A percentile compares a stretch with the other conserved stretches of the same genome.
phyloP scores from a whole-genome alignment of 2,329 filamentous ascomycete genomes.

The Hypomyces rosellus region DNA sequence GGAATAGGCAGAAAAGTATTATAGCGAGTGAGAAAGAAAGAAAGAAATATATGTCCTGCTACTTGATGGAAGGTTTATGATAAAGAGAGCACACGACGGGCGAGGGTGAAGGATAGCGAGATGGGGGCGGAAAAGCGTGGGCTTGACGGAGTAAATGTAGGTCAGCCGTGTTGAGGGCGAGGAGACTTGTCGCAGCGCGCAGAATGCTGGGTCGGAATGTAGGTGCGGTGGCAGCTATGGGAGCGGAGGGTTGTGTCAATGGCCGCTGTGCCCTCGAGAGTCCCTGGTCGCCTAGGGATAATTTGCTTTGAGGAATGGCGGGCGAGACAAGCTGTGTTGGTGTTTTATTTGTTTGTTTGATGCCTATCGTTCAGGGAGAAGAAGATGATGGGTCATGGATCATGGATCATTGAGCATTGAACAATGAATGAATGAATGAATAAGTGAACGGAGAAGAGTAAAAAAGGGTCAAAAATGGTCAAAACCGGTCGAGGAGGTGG shows the following conservation, averaged over 20 bases:
- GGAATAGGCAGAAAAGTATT: not conserved
- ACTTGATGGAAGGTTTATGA: not conserved
- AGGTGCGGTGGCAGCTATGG: slow-evolving; percentile 7
- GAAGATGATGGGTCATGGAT: not conserved
- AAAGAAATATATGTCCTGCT: slow-evolving; percentile 5
- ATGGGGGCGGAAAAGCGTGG: not conserved
- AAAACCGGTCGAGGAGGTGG: too few species aligned
- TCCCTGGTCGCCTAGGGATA: slow-evolving; percentile 24
- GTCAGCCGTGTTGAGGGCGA: slow-evolving; percentile 2
- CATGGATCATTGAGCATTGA: not conserved
- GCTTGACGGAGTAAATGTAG: slow-evolving; percentile 9
- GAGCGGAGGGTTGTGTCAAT: slow-evolving; percentile 1
- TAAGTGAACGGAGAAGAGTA: too few species aligned
- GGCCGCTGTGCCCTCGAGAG: not conserved
- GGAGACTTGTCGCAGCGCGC: slow-evolving; percentile 4
- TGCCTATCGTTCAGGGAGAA: slow-evolving; percentile 2
- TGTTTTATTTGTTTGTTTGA: not conserved
- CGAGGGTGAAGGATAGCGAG: not conserved
- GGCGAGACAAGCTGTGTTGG: slow-evolving; percentile 26
- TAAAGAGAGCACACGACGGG: not conserved
- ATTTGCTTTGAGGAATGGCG: slow-evolving; percentile 27
- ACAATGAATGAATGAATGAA: too few species aligned
- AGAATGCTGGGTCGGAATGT: slow-evolving; percentile 11
- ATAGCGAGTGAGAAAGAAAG: not conserved
- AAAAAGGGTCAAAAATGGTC: too few species aligned